Evolutionary conservation across 208 protist species (phyloP).

Genomic region (Spongospora subterranea): DNA sequence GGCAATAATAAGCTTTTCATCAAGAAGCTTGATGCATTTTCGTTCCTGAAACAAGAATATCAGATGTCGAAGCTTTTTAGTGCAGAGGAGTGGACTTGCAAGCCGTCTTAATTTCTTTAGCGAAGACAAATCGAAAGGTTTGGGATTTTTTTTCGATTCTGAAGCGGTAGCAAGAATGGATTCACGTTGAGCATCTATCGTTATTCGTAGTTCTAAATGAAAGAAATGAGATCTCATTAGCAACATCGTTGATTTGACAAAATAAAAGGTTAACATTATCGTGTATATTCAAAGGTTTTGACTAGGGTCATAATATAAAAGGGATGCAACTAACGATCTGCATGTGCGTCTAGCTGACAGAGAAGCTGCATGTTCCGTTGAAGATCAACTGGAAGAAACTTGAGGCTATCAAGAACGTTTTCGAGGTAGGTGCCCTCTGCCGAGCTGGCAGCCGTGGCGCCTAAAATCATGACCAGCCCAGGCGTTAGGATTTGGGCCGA

Average conservation of each 20-base stretch:
- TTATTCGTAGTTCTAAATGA: not conserved
- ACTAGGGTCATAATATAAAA: too few relatives aligned
- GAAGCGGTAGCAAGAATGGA: not conserved
- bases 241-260: not conserved
- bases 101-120: constrained; percentile 38
- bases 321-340: constrained; percentile 19
- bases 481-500: not conserved
- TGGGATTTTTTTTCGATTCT: not conserved
- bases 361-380: constrained; percentile 56
- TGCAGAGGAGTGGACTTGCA: too few relatives aligned
- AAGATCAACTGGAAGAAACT: constrained; percentile 39
- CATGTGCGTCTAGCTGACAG: constrained; percentile 46
- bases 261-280: not conserved
- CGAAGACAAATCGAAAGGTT: not conserved
- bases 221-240: not conserved
- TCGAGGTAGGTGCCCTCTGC: constrained; percentile 36
- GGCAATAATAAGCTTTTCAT: constrained; percentile 43
- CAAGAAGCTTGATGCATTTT: constrained; percentile 45
- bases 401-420: constrained; percentile 48
- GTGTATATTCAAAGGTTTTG: too few relatives aligned
- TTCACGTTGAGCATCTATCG: not conserved
- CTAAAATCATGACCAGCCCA: not conserved
- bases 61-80: not conserved
- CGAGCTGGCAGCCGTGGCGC: not conserved
- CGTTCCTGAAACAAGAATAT: constrained; percentile 11